phyloP scores from a whole-genome alignment of 768 basidiomycete genomes.

The Pisolithus sp. region DNA sequence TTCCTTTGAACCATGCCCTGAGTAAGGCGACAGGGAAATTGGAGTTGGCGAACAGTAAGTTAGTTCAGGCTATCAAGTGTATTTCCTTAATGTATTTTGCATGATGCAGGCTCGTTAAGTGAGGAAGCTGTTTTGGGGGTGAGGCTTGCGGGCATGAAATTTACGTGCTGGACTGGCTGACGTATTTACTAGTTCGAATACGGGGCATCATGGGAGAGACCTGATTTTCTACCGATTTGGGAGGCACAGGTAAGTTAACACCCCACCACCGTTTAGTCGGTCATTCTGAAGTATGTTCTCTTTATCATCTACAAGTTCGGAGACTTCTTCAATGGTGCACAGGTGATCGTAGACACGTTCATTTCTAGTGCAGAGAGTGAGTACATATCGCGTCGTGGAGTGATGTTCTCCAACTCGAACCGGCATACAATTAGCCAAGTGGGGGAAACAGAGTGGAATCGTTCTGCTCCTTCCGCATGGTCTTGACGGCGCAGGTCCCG shows the following conservation, averaged over 20 bases:
- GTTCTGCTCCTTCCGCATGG: slow-evolving; percentile 86
- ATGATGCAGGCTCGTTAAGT: slow-evolving; percentile 65
- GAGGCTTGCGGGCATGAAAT: slow-evolving; percentile 20
- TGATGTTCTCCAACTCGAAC: neutral
- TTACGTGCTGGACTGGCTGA: neutral
- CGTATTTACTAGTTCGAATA: slow-evolving; percentile 67
- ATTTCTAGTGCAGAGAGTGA: slow-evolving; percentile 77
- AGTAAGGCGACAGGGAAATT: slow-evolving; percentile 52
- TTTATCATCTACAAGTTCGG: slow-evolving; percentile 50
- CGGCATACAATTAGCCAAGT: slow-evolving; percentile 59
- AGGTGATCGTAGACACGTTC: slow-evolving; percentile 87
- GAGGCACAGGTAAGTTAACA: slow-evolving; percentile 65
- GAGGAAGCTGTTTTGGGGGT: slow-evolving; percentile 87
- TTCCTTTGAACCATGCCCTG: slow-evolving; percentile 74
- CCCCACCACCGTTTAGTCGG: neutral
- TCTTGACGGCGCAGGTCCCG: slow-evolving; percentile 87
- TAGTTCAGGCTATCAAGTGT: slow-evolving; percentile 11
- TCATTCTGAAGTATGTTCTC: neutral
- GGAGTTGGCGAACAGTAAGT: slow-evolving; percentile 80
- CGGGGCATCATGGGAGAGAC: slow-evolving; percentile 84
- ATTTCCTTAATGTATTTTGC: neutral
- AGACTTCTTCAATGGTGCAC: slow-evolving; percentile 88
- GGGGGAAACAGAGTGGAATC: slow-evolving; percentile 87
- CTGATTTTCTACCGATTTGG: slow-evolving; percentile 80
- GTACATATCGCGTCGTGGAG: slow-evolving; percentile 16